Conservation (phyloP, 2,329 filamentous ascomycete species). For the Aspergillus jensenii region DNA sequence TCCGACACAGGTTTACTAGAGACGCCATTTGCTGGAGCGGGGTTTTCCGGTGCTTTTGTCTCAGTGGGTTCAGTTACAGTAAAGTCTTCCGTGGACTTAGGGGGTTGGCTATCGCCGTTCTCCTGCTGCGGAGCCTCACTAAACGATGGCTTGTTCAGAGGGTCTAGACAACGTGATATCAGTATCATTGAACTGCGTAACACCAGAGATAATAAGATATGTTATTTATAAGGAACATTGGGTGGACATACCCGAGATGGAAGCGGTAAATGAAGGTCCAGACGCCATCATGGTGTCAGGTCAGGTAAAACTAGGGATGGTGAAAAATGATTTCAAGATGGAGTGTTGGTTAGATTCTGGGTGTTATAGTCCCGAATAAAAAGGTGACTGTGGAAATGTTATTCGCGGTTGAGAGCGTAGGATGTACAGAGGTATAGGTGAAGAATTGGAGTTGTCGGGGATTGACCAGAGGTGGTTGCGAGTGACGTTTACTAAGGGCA, state of each 20-base stretch:
- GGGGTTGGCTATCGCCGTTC: constrained; percentile 7
- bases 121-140: constrained; percentile 4
- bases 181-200: constrained; percentile 10
- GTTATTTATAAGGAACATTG: neutral
- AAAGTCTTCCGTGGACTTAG: constrained; percentile 3
- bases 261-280: constrained; percentile 17
- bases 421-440: constrained; percentile 14
- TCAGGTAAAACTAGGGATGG: constrained; percentile 17
- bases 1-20: constrained; percentile 1
- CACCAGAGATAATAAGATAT: neutral
- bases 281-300: constrained; percentile 31
- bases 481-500: constrained; percentile 35
- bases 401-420: neutral
- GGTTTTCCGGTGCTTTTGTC: constrained; percentile 7
- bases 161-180: constrained; percentile 16
- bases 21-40: neutral
- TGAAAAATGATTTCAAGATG: neutral
- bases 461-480: constrained; percentile 28
- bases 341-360: neutral
- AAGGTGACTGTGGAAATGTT: constrained; percentile 16
- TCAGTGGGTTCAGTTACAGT: constrained; percentile 7
- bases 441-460: constrained; percentile 14
- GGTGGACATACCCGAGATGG: constrained; percentile 25
- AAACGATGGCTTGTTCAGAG: constrained; percentile 1
- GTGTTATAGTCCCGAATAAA: constrained; percentile 12